These are phyloP conservation scores for Suhomyces atakaporum DNA, from an alignment of 1,139 yeast genomes.

Conservation along the genomic window DNA sequence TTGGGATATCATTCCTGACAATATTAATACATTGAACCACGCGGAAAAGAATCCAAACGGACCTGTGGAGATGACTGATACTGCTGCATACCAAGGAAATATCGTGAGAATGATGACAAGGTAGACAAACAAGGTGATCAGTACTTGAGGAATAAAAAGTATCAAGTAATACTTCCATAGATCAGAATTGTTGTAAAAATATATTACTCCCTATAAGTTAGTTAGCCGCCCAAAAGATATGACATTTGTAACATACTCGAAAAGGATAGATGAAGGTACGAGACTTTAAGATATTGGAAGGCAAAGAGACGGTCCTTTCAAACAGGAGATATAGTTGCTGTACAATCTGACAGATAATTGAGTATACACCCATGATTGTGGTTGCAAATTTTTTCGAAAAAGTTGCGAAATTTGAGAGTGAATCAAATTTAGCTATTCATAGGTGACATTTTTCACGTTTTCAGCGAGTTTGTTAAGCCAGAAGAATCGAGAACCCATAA, in stretches of 20 bases:
- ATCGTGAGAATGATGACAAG: conserved; percentile 36
- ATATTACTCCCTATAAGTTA: conserved; percentile 43
- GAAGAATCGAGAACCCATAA: no score
- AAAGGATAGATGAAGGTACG: conserved; percentile 31
- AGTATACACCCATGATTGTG: background rate
- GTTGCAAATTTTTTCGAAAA: background rate
- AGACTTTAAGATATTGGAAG: conserved; percentile 20
- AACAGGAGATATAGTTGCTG: background rate
- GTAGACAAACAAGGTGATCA: conserved; percentile 47
- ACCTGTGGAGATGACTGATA: conserved; percentile 53
- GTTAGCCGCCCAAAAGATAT: conserved; percentile 4
- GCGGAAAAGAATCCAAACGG: conserved; percentile 57
- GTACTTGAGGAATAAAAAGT: conserved; percentile 48
- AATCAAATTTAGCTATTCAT: no score
- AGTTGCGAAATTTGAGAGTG: no score
- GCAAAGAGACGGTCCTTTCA: conserved; percentile 11
- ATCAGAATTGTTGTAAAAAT: conserved; percentile 45
- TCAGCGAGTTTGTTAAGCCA: no score
- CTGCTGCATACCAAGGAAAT: conserved; percentile 50
- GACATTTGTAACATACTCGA: conserved; percentile 30
- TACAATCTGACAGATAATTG: background rate
- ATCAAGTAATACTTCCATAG: conserved; percentile 55
- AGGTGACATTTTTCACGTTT: no score
- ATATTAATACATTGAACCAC: conserved; percentile 55
- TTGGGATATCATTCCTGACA: conserved; percentile 52